phyloP scores from a whole-genome alignment of 805 yeast genomes.

The Saccharomyces jurei region DNA sequence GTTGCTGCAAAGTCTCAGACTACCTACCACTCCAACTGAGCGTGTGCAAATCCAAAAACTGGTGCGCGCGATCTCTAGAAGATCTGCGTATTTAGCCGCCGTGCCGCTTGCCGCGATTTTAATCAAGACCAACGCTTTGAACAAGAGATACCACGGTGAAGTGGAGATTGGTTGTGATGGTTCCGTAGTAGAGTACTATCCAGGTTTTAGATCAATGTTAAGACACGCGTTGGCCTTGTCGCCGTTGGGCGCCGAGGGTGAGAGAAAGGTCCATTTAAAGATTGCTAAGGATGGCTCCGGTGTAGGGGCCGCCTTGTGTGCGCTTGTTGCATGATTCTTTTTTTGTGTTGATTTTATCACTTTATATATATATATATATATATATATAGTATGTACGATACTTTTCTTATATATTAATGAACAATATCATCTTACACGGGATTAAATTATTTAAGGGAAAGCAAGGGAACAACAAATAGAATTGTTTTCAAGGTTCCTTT shows the following conservation, averaged over 20 bases:
- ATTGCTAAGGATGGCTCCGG: slow-evolving; percentile 95
- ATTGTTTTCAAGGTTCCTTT: not conserved
- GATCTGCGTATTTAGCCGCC: slow-evolving; percentile 84
- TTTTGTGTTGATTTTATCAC: not conserved
- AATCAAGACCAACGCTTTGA: slow-evolving; percentile 55
- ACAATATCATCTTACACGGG: not conserved
- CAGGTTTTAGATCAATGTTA: slow-evolving; percentile 74
- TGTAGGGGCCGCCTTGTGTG: slow-evolving; percentile 95
- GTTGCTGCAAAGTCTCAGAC: slow-evolving; percentile 54
- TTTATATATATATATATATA: not conserved
- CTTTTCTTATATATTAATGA: not conserved
- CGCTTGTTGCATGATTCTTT: slow-evolving; percentile 35
- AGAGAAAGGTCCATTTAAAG: slow-evolving; percentile 62
- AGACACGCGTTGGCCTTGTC: slow-evolving; percentile 69
- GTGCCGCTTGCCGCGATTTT: slow-evolving; percentile 83
- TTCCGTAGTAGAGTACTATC: slow-evolving; percentile 86
- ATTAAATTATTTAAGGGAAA: not conserved
- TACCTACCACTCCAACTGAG: slow-evolving; percentile 64
- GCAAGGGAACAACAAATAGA: not conserved
- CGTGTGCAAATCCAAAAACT: slow-evolving; percentile 64
- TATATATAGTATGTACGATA: not conserved
- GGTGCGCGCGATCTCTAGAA: slow-evolving; percentile 73
- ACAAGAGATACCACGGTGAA: slow-evolving; percentile 48
- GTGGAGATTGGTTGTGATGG: slow-evolving; percentile 97
- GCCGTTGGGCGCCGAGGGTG: slow-evolving; percentile 66